A percentile compares a stretch with the other conserved stretches of the same genome.
phyloP scores from a whole-genome alignment of 495 filamentous ascomycete species.

The Pseudoneurospora amorphoporcata region DNA sequence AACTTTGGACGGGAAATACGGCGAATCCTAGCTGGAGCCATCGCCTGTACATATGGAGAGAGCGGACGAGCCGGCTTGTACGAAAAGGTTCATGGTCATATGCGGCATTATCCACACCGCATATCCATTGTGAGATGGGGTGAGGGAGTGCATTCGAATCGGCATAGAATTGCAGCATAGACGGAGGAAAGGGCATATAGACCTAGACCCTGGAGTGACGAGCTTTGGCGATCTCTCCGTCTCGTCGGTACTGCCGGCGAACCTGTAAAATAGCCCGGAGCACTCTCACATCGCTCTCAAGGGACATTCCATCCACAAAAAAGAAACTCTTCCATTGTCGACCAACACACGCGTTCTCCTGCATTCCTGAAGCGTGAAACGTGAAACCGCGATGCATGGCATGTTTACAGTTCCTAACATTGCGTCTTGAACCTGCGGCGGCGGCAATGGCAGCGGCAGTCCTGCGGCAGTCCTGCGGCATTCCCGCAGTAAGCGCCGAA shows the following conservation, averaged over 20 bases:
- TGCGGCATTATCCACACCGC: constrained; percentile 14
- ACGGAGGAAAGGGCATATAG: constrained; percentile 22
- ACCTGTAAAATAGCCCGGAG: constrained; percentile 22
- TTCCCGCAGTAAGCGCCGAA: not conserved
- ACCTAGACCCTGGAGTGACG: constrained; percentile 24
- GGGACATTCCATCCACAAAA: constrained; percentile 20
- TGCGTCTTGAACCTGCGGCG: not conserved
- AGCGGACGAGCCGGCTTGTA: constrained; percentile 17
- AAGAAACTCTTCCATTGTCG: constrained; percentile 16
- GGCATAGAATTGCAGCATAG: constrained; percentile 28
- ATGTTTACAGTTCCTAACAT: not conserved
- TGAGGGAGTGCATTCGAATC: constrained; percentile 22
- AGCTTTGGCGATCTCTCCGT: constrained; percentile 19
- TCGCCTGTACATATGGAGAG: constrained; percentile 22
- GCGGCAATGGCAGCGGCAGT: not conserved
- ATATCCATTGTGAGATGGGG: constrained; percentile 12
- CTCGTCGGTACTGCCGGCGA: constrained; percentile 22
- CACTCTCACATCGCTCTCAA: constrained; percentile 15
- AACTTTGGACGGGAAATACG: constrained; percentile 8
- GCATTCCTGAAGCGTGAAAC: not conserved
- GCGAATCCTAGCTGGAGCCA: constrained; percentile 14
- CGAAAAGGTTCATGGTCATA: constrained; percentile 16
- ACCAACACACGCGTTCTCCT: not conserved
- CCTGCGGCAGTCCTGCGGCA: not conserved
- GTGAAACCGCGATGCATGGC: not conserved